Percentiles rank a stretch among this genome's conserved stretches.
phyloP scores from a whole-genome alignment of 106 monocot species.

The Amphibolis antarctica region DNA sequence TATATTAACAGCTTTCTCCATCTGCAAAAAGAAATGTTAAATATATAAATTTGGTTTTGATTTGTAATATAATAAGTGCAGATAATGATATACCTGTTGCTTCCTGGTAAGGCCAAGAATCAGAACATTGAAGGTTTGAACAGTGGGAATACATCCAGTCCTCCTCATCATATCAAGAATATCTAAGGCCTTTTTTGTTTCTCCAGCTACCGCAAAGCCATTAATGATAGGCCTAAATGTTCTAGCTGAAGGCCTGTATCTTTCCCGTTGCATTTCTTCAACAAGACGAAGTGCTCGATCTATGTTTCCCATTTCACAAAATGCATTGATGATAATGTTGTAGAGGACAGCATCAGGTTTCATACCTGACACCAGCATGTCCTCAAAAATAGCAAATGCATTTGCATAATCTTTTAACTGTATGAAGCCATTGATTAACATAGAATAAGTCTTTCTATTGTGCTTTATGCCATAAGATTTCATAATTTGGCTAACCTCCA shows the following conservation, averaged over 20 bases:
- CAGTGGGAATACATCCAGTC: slow-evolving; percentile 73
- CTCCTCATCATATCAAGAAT: slow-evolving; percentile 79
- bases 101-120: slow-evolving; percentile 73
- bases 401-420: slow-evolving; percentile 85
- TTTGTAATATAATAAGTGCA: neutral
- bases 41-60: neutral
- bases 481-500: slow-evolving; percentile 68
- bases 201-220: slow-evolving; percentile 64
- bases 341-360: slow-evolving; percentile 81
- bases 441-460: slow-evolving; percentile 87
- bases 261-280: slow-evolving; percentile 76
- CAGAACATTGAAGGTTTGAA: slow-evolving; percentile 86
- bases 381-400: slow-evolving; percentile 82
- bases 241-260: slow-evolving; percentile 58
- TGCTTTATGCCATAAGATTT: slow-evolving; percentile 71
- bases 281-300: slow-evolving; percentile 65
- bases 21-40: slow-evolving; percentile 21
- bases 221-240: slow-evolving; percentile 90
- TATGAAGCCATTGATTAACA: slow-evolving; percentile 93
- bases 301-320: slow-evolving; percentile 90
- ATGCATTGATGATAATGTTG: slow-evolving; percentile 85
- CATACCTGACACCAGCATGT: slow-evolving; percentile 61
- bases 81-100: slow-evolving; percentile 41
- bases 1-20: slow-evolving; percentile 71
- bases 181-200: slow-evolving; percentile 63